Evolutionary conservation across 371 early-diverging fungal genomes (phyloP).

Genomic region (Rhizopus arrhizus): DNA sequence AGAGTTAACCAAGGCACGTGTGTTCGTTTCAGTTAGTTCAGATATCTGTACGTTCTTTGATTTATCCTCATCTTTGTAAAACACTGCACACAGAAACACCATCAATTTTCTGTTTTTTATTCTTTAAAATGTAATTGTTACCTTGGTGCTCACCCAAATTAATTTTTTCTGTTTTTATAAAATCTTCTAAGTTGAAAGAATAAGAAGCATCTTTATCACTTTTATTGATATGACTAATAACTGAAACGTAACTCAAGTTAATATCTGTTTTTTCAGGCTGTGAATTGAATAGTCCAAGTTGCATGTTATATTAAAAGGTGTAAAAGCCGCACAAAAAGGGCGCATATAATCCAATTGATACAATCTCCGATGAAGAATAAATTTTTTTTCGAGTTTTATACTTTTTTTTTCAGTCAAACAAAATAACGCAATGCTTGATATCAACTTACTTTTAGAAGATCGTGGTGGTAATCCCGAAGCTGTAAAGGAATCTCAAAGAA

Average conservation of each 20-base stretch:
- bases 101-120: neutral
- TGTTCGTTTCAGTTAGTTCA: neutral
- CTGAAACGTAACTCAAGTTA: neutral
- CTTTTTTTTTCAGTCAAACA: neutral
- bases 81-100: neutral
- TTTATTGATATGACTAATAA: neutral
- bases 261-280: neutral
- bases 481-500: constrained; percentile 91
- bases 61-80: neutral
- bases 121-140: neutral
- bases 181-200: constrained; percentile 4
- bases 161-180: constrained; percentile 5
- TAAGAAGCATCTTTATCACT: neutral
- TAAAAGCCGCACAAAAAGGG: neutral
- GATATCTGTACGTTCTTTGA: neutral
- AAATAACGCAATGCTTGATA: constrained; percentile 72
- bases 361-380: neutral
- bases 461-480: constrained; percentile 96
- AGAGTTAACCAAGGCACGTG: neutral
- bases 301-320: neutral
- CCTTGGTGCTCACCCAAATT: constrained; percentile 5
- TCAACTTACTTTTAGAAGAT: constrained; percentile 87
- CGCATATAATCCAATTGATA: neutral
- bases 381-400: constrained; percentile 6
- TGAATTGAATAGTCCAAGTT: neutral